Percentiles rank a stretch among this genome's conserved stretches.
phyloP scores from a whole-genome alignment of 2,329 filamentous ascomycete genomes.

The Plenodomus biglobosus region DNA sequence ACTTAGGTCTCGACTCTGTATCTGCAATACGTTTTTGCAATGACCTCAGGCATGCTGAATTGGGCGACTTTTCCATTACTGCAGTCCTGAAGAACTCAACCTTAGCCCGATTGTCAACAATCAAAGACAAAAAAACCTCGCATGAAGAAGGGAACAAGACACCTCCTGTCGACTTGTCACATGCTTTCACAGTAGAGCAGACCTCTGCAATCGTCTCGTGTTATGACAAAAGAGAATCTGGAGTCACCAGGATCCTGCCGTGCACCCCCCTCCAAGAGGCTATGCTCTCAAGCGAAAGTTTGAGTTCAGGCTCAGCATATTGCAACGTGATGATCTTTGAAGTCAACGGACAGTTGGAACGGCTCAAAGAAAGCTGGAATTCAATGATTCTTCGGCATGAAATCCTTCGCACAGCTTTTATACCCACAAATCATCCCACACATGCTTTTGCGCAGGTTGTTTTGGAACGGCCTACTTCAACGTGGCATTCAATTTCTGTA shows the following conservation, averaged over 20 bases:
- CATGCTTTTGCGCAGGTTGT: conserved; percentile 74
- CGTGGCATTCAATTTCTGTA: conserved; percentile 43
- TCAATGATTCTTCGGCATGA: conserved; percentile 66
- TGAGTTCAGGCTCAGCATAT: conserved; percentile 59
- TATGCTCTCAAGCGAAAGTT: conserved; percentile 68
- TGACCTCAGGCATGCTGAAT: conserved; percentile 52
- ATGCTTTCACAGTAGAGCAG: conserved; percentile 19
- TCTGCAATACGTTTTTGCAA: conserved; percentile 72
- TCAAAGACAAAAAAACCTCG: neutral
- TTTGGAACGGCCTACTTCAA: conserved; percentile 51
- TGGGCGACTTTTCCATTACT: conserved; percentile 63
- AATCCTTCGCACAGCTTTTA: conserved; percentile 77
- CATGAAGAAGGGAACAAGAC: neutral
- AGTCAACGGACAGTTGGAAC: conserved; percentile 54
- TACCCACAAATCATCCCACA: conserved; percentile 60
- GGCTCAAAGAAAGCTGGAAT: conserved; percentile 63
- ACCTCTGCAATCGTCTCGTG: conserved; percentile 15
- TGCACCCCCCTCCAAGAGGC: conserved; percentile 87
- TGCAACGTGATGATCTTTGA: conserved; percentile 71
- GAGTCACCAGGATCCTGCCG: conserved; percentile 64
- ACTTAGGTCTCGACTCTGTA: conserved; percentile 81
- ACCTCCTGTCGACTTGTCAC: neutral
- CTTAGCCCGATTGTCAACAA: conserved; percentile 60
- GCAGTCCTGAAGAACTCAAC: conserved; percentile 68
- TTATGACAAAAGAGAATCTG: conserved; percentile 19